phyloP scores from a whole-genome alignment of 768 basidiomycete genomes.

The Termitomyces sp. region DNA sequence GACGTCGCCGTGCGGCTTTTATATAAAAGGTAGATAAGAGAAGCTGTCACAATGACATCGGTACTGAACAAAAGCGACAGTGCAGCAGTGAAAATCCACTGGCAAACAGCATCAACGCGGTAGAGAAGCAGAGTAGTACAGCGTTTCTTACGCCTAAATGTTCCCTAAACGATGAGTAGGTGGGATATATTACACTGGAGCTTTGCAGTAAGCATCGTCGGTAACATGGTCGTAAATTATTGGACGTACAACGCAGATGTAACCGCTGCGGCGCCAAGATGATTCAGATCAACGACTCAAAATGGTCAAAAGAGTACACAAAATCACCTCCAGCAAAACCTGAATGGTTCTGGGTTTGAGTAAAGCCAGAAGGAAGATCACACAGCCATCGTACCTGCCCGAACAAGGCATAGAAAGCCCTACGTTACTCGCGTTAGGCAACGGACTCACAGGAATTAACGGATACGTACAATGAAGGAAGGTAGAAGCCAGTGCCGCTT shows the following conservation, averaged over 20 bases:
- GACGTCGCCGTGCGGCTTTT: conserved; percentile 1
- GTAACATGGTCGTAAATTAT: background rate
- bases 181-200: conserved; percentile 1
- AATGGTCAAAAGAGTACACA: background rate
- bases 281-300: background rate
- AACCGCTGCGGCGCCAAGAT: background rate
- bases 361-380: background rate
- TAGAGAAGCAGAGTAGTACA: background rate
- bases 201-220: background rate
- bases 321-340: background rate
- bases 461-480: background rate
- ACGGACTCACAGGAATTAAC: background rate
- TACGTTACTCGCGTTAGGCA: background rate
- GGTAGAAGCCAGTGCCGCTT: background rate
- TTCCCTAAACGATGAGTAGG: conserved; percentile 1
- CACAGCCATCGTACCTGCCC: background rate
- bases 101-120: background rate
- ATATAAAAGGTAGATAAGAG: conserved; percentile 3
- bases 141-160: background rate
- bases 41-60: conserved; percentile 2
- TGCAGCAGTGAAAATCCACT: conserved; percentile 6
- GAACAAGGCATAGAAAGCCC: background rate
- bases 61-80: conserved; percentile 1
- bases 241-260: conserved; percentile 2
- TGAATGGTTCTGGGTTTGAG: background rate